A percentile compares a stretch with the other conserved stretches of the same genome.
These are phyloP conservation scores for Fraxinus sp. DNA, from an alignment of 305 asterid species.

Conservation along the genomic window DNA sequence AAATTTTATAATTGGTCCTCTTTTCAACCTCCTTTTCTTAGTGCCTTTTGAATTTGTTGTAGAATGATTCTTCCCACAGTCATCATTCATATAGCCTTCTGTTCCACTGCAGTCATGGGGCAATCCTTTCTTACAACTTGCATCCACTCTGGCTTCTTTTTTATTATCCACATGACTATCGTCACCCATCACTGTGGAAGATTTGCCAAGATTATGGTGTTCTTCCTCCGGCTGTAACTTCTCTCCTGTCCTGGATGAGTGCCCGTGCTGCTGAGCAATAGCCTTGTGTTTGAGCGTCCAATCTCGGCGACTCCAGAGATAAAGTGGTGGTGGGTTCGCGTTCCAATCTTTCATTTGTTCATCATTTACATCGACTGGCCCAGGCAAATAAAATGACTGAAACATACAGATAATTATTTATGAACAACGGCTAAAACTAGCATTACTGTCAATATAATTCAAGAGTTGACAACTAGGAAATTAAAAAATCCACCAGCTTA, in stretches of 20 bases:
- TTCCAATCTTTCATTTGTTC: slow-evolving; percentile 84
- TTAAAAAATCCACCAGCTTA: slow-evolving; percentile 23
- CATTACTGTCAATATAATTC: neutral
- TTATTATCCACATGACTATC: slow-evolving; percentile 19
- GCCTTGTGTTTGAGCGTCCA: slow-evolving; percentile 62
- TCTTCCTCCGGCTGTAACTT: slow-evolving; percentile 42
- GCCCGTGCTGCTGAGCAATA: slow-evolving; percentile 65
- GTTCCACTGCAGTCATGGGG: slow-evolving; percentile 13
- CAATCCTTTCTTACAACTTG: slow-evolving; percentile 21
- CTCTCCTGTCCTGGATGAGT: slow-evolving; percentile 32
- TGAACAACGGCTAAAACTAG: slow-evolving; percentile 13
- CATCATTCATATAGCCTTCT: slow-evolving; percentile 20
- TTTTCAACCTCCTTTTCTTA: slow-evolving; percentile 27
- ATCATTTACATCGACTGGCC: slow-evolving; percentile 63
- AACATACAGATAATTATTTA: slow-evolving; percentile 20
- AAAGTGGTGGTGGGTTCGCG: slow-evolving; percentile 56
- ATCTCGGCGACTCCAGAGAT: slow-evolving; percentile 78
- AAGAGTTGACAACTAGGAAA: neutral
- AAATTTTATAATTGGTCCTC: slow-evolving; percentile 15
- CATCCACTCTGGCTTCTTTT: slow-evolving; percentile 17
- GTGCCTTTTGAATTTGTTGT: slow-evolving; percentile 24
- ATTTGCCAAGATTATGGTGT: slow-evolving; percentile 11
- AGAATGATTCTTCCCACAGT: slow-evolving; percentile 21
- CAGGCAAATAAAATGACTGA: slow-evolving; percentile 92
- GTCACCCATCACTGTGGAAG: slow-evolving; percentile 20